Percentiles rank a stretch among this genome's conserved stretches.
Conservation (phyloP, 768 basidiomycete genomes). For the Suillus sp. region DNA sequence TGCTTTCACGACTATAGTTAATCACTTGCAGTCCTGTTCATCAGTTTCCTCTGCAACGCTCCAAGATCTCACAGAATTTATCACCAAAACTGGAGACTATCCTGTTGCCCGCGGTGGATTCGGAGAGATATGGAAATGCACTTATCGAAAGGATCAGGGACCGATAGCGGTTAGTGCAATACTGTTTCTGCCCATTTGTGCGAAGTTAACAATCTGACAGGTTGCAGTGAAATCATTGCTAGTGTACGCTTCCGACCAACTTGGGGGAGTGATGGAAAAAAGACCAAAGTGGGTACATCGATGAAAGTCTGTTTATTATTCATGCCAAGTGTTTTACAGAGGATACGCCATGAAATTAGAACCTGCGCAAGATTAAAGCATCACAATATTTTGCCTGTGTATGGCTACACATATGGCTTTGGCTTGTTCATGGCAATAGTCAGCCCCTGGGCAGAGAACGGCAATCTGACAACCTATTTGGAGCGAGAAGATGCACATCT, state of each 20-base stretch:
- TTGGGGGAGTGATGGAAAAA: neutral
- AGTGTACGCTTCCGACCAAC: neutral
- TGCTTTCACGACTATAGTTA: neutral
- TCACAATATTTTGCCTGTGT: conserved; percentile 24
- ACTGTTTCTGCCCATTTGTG: neutral
- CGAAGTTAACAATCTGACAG: neutral
- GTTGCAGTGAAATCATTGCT: conserved; percentile 7
- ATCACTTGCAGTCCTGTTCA: neutral
- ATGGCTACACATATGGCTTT: conserved; percentile 23
- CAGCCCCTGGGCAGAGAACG: conserved; percentile 23
- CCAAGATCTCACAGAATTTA: neutral
- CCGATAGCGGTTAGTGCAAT: neutral
- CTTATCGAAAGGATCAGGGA: neutral
- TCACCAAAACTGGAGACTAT: neutral
- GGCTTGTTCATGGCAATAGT: conserved; percentile 24
- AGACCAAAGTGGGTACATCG: neutral
- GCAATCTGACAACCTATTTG: conserved; percentile 20
- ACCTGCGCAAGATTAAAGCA: conserved; percentile 24
- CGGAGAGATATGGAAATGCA: conserved; percentile 13
- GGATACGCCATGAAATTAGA: conserved; percentile 24
- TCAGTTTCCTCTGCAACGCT: neutral
- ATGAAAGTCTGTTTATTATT: neutral
- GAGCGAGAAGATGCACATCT: conserved; percentile 12
- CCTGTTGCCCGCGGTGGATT: conserved; percentile 6
- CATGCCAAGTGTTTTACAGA: conserved; percentile 11